Evolutionary conservation across 805 yeast genomes (phyloP), one percentile per base, ranked within the genome.

Genomic region (Candida yuanshanica): DNA sequence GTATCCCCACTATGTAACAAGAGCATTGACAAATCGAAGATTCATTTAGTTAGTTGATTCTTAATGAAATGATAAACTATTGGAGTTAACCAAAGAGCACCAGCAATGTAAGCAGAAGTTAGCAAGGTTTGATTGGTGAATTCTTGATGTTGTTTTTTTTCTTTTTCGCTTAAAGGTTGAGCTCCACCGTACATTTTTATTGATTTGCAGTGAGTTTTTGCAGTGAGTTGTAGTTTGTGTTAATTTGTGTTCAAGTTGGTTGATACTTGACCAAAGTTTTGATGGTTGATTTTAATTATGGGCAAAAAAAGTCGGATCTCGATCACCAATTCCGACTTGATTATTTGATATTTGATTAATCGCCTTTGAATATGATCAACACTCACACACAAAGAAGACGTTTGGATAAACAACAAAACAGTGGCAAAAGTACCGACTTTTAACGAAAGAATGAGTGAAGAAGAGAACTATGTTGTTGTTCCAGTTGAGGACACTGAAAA

Each of bases 81-180:
- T 50, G 86, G 86, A 41, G 61, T 44, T 63, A 60, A 42, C 72
- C 72, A 83, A 55, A 83, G 70, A 18, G 79, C 78, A 46, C 80
- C 75, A 37, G 87, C 86, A 45, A 81, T 65, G 49, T 72, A 61
- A 35, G 77, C 79, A 20, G 90, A 86, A 36, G 71, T 65, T 51
- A 65, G 66, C 51, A 83, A 63, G 37, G 86, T 81, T 47, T 71
- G 69, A 54, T 70, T 66, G 39, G 86, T 78, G 51, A 71, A 74
- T 55, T 75, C 71, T 62, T 81, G 81, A 58, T 81, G 88, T 42
- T 72, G 59, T 58, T 74, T 79, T 68, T 76, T 81, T 63, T 80
- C 81, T 53, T 79, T 85, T 56, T 81, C 87, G 51, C 74, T 66
- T 50, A 69, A 68, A 55, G 76, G 74, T 53, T 77, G 82, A 50